Evolutionary conservation across 768 basidiomycete species (phyloP), one percentile per base, ranked within the genome.

Genomic region (Tylopilus rubrobrunneus): DNA sequence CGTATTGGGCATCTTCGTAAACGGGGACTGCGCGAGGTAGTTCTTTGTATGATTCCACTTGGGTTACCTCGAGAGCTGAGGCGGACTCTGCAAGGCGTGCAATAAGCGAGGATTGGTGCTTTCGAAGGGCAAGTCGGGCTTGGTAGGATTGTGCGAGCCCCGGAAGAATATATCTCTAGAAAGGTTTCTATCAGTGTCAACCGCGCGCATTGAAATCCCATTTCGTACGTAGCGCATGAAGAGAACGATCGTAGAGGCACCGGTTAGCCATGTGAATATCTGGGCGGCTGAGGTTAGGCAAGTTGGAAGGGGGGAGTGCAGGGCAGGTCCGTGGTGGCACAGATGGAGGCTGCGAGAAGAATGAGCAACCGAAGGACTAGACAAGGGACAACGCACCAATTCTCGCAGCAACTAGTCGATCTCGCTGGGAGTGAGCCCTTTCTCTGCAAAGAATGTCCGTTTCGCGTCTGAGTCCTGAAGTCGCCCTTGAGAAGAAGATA

Each of bases 271-370:
- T 7, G 73, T 71, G 47, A 86, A 77, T 19, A 89, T 68, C 40
- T 85, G 78, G 27, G 74, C 69, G 17, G 84, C 68, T 3, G 37
- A 90, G 75, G 44, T 76, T 75, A 0, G 87, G 87, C 1, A 91
- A 70, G 60, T 79, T 81, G 4, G 88, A 90, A 3, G 87, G 87
- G 5, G 83, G 80, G 12, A 75, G 78, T 55, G 79, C 80, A 4
- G 88, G 88, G 61, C 90, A 91, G 46, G 84, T 83, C 58, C 86
- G 78, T 0, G 88, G 86, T 19, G 88, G 88, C 36, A 91, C 68
- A 6, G 67, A 52, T 9, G 85, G 87, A 11, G 67, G 61, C 62
- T 73, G 63, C 14, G 37, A 33, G 37, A 49, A 27, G 23, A 34
- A 45, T 67, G 50, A 62, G 58, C 27, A 29, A 36, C 25, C 12